Evolutionary conservation across 2,329 filamentous ascomycete species (phyloP).

Genomic region (Chlorencoelia australis): DNA sequence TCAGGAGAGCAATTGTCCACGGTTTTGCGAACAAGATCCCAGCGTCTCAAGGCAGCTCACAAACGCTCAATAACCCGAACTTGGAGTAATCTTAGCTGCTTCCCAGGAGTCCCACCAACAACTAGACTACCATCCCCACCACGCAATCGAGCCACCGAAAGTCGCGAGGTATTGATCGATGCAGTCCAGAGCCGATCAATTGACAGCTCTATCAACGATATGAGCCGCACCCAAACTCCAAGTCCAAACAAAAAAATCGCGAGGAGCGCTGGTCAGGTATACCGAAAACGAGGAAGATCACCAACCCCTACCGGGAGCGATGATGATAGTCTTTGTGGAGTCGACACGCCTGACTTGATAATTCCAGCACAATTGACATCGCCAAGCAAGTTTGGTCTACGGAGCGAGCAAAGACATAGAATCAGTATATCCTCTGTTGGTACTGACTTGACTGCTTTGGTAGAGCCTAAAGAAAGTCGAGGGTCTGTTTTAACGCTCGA

Average conservation of each 20-base stretch:
- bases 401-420: constrained; percentile 6
- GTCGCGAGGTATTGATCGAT: constrained; percentile 14
- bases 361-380: constrained; percentile 18
- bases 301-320: constrained; percentile 14
- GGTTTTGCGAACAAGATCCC: constrained; percentile 7
- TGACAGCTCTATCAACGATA: constrained; percentile 13
- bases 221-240: constrained; percentile 11
- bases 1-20: constrained; percentile 5
- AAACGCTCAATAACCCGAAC: constrained; percentile 1
- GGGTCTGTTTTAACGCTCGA: constrained; percentile 6
- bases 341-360: constrained; percentile 13
- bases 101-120: constrained; percentile 13
- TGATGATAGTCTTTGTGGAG: constrained; percentile 19
- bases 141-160: constrained; percentile 9
- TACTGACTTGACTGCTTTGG: constrained; percentile 4
- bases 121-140: constrained; percentile 17
- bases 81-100: constrained; percentile 2
- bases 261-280: constrained; percentile 1
- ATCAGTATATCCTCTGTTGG: constrained; percentile 9
- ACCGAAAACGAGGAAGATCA: constrained; percentile 6
- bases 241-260: constrained; percentile 12
- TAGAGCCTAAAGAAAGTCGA: constrained; percentile 9
- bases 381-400: constrained; percentile 14
- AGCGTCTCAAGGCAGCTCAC: constrained; percentile 4
- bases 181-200: constrained; percentile 9